A percentile compares a stretch with the other conserved stretches of the same genome.
Evolutionary conservation across 2,329 filamentous ascomycete species (phyloP).

Genomic region (Colletotrichum australisinense): DNA sequence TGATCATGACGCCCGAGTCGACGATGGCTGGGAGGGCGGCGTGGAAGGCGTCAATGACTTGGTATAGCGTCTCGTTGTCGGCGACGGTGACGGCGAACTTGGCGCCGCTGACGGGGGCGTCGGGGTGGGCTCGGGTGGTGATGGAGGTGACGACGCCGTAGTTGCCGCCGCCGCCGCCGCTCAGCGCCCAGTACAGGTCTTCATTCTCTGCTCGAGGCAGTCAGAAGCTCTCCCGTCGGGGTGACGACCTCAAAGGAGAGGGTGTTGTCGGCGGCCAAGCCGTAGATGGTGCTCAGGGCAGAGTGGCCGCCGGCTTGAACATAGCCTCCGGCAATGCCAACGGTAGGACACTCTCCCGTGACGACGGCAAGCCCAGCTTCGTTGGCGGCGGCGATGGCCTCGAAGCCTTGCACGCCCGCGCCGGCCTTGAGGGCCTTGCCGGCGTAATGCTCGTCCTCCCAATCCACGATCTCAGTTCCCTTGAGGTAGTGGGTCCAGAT

Average conservation of each 20-base stretch:
- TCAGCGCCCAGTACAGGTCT: conserved; percentile 74
- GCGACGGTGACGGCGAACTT: conserved; percentile 44
- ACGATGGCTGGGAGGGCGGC: conserved; percentile 30
- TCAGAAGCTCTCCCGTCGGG: conserved; percentile 60
- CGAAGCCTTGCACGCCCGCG: conserved; percentile 62
- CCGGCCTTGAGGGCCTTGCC: conserved; percentile 64
- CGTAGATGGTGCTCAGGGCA: conserved; percentile 58
- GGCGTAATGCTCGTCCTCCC: conserved; percentile 49
- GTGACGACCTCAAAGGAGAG: conserved; percentile 69
- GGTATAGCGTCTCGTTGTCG: conserved; percentile 56
- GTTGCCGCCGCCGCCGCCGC: conserved; percentile 58
- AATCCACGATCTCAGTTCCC: conserved; percentile 49
- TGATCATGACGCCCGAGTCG: conserved; percentile 32
- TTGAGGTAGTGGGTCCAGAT: conserved; percentile 62
- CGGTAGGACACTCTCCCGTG: conserved; percentile 59
- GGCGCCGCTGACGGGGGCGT: conserved; percentile 47
- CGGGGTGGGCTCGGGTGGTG: conserved; percentile 62
- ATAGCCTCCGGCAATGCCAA: conserved; percentile 66
- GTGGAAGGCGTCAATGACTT: conserved; percentile 41
- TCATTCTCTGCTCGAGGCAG: conserved; percentile 61
- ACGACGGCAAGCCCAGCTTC: conserved; percentile 54
- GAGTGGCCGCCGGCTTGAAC: conserved; percentile 65
- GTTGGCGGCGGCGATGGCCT: conserved; percentile 56
- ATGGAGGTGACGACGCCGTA: conserved; percentile 65
- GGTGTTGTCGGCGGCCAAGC: conserved; percentile 71